Percentiles rank a stretch among this genome's conserved stretches.
These are phyloP conservation scores for Pseudozyma hubeiensis DNA, from an alignment of 1,284 basidiomycete species.

Conservation along the genomic window DNA sequence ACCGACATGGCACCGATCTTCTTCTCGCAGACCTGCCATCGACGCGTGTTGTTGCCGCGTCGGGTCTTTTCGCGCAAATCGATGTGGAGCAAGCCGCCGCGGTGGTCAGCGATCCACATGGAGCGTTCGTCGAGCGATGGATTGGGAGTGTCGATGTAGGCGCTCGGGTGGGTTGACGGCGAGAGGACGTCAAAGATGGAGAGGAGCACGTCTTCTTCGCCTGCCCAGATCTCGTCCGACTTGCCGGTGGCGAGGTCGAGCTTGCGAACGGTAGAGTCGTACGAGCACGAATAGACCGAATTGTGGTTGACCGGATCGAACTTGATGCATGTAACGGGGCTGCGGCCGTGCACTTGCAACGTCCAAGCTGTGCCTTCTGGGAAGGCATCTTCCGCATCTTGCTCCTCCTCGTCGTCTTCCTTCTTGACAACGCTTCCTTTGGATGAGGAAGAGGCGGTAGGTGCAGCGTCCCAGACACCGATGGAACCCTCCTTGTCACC, in stretches of 20 bases:
- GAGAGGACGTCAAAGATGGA: conserved; percentile 65
- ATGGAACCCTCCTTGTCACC: conserved; percentile 65
- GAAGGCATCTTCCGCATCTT: conserved; percentile 19
- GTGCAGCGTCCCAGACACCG: conserved; percentile 63
- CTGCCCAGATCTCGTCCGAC: conserved; percentile 56
- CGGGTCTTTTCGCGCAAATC: conserved; percentile 53
- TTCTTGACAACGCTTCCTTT: conserved; percentile 23
- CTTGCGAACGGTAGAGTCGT: conserved; percentile 62
- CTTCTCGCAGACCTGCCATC: conserved; percentile 67
- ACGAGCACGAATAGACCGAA: conserved; percentile 57
- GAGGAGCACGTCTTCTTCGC: conserved; percentile 56
- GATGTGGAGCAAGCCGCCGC: conserved; percentile 61
- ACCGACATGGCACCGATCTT: conserved; percentile 67
- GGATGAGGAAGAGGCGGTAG: conserved; percentile 1
- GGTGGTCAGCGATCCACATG: conserved; percentile 67
- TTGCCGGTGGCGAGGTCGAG: conserved; percentile 49
- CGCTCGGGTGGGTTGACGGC: conserved; percentile 47
- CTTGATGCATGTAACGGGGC: conserved; percentile 63
- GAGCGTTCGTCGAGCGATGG: conserved; percentile 53
- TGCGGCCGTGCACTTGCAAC: conserved; percentile 59
- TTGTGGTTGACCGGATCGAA: conserved; percentile 57
- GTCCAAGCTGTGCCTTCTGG: conserved; percentile 51
- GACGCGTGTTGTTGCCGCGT: conserved; percentile 24
- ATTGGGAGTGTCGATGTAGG: conserved; percentile 48
- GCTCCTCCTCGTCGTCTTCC: conserved; percentile 34